Evolutionary conservation across 108 stramenopile genomes (phyloP).

Genomic region (Cylindrotheca closterium): DNA sequence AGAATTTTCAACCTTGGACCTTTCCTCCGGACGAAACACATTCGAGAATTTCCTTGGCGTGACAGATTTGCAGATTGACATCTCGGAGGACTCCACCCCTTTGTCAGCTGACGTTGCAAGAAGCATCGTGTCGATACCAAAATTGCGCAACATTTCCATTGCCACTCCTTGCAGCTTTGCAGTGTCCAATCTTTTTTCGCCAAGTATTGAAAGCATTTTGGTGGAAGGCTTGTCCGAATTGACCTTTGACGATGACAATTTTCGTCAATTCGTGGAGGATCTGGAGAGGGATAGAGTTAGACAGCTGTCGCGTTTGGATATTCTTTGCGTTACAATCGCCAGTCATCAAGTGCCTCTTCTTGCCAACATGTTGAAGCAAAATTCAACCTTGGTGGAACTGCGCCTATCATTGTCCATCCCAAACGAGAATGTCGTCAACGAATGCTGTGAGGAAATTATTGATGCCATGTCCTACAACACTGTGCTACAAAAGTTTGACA

Average conservation of each 20-base stretch:
- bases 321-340: not conserved
- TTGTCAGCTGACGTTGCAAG: not conserved
- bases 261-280: not conserved
- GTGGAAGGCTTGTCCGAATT: not conserved
- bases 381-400: not conserved
- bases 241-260: not conserved
- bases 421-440: not conserved
- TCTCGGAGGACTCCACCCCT: not conserved
- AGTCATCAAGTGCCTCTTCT: not conserved
- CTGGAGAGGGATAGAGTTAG: too few relatives aligned
- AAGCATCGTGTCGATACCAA: not conserved
- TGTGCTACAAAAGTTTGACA: not conserved
- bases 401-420: not conserved
- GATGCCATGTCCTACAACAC: conserved; percentile 5
- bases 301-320: not conserved
- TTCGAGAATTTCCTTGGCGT: not conserved
- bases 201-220: not conserved
- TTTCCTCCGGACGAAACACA: not conserved
- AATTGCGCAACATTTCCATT: not conserved
- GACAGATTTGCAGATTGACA: not conserved
- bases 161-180: not conserved
- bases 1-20: not conserved
- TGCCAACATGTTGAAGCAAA: not conserved
- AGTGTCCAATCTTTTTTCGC: not conserved
- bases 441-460: not conserved